Percentiles rank a stretch among this genome's conserved stretches.
phyloP scores from a whole-genome alignment of 78 protist genomes.

The Neovahlkampfia damariscottae region DNA sequence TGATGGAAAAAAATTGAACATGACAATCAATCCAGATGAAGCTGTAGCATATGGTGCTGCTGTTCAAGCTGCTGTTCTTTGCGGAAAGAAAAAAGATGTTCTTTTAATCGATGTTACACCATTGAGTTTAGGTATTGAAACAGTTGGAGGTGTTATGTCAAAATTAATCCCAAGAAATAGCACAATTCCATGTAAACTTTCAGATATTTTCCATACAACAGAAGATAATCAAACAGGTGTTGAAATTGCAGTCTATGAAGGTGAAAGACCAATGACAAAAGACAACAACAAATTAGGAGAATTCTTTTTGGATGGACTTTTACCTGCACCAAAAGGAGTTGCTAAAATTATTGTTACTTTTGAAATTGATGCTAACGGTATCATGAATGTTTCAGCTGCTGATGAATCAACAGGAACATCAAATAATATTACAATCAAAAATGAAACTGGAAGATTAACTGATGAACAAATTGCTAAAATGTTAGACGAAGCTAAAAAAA shows the following conservation, averaged over 20 bases:
- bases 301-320: conserved; percentile 74
- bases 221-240: conserved; percentile 75
- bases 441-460: conserved; percentile 87
- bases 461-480: conserved; percentile 83
- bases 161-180: conserved; percentile 91
- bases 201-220: conserved; percentile 88
- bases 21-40: conserved; percentile 92
- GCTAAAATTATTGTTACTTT: conserved; percentile 80
- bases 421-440: conserved; percentile 81
- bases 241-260: conserved; percentile 90
- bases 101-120: conserved; percentile 84
- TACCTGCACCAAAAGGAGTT: conserved; percentile 85
- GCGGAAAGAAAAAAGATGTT: conserved; percentile 78
- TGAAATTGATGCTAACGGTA: conserved; percentile 36
- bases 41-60: conserved; percentile 99
- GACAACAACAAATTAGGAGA: conserved; percentile 81
- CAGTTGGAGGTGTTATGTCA: conserved; percentile 98
- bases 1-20: conserved; percentile 85
- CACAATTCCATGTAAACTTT: conserved; percentile 89
- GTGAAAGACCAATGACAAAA: conserved; percentile 67
- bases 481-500: conserved; percentile 75
- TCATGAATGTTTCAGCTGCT: conserved; percentile 82
- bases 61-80: conserved; percentile 93
- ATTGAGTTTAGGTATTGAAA: conserved; percentile 94
- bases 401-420: conserved; percentile 34